phyloP scores from a whole-genome alignment of 78 protist genomes.

The Protostelium mycophagum region DNA sequence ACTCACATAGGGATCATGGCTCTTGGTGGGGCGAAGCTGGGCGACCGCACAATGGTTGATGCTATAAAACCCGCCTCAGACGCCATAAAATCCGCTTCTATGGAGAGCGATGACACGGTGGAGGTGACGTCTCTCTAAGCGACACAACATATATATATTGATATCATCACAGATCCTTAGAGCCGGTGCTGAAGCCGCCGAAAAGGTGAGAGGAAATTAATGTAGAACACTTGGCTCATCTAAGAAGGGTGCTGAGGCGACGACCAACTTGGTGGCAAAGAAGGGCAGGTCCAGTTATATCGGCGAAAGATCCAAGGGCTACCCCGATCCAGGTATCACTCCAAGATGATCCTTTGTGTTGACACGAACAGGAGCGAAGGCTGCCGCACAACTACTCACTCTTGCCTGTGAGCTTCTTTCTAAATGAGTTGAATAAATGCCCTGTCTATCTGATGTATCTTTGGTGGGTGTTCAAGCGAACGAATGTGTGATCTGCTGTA shows the following conservation, averaged over 20 bases:
- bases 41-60: conserved; percentile 60
- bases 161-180: not conserved
- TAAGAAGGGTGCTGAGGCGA: conserved; percentile 14
- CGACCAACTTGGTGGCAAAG: conserved; percentile 19
- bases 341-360: no score
- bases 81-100: no score
- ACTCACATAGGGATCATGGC: not conserved
- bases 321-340: conserved; percentile 53
- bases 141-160: not conserved
- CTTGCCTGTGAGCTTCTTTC: no score
- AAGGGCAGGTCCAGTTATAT: conserved; percentile 36
- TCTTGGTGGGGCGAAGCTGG: conserved; percentile 23
- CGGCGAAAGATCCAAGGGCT: conserved; percentile 29
- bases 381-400: no score
- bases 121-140: no score
- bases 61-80: conserved; percentile 42
- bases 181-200: not conserved
- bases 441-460: no score
- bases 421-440: no score
- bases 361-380: no score
- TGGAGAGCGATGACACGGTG: no score
- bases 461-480: no score
- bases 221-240: not conserved
- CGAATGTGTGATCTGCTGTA: no score
- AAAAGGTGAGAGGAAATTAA: not conserved